Evolutionary conservation across 2,329 filamentous ascomycete species (phyloP), one percentile per base, ranked within the genome.

Genomic region (Pestalotiopsis sp.): DNA sequence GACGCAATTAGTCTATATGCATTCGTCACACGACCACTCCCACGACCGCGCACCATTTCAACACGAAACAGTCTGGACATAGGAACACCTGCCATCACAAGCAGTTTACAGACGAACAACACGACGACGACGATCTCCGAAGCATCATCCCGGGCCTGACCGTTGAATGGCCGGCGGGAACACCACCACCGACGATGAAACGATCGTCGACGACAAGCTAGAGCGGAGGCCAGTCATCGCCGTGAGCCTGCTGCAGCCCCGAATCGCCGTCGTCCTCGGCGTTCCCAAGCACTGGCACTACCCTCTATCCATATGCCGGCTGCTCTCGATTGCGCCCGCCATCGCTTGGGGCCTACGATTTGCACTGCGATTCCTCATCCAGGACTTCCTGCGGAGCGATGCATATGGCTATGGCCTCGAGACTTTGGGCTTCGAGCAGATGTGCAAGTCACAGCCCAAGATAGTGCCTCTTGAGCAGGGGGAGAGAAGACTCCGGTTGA

Each of bases 221-320:
- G 36, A 60, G 27, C 20, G 61, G 31, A n/a, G 69, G 45, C 66
- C 74, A 25, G 69, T 72, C 66, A 75, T 77, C 62, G 68, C 74
- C 69, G 72, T 75, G 31, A 77, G 87, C 17, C 82, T 91, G 66
- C 84, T 94, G 58, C 92, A 94, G 76, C 93, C 93, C 13, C 92
- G 92, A 68, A 89, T 95, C 68, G 93, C 93, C 71, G 92, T 94
- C 74, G 87, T 93, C 40, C 86, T 95, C 61, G 92, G 93, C 65
- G 89, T 96, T 17, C 90, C 91, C 66, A 85, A 85, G 71, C 85
- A 85, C 70, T 95, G 92, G 91, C 91, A 95, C 78, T 84, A 92
- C 57, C 90, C 91, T 68, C 86, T 95, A 67, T 89, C 94, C 71
- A 83, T 91, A 71, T 90, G 92, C 73, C 90, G 93, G n/a, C 88